Percentiles rank a stretch among this genome's conserved stretches.
Evolutionary conservation across 805 yeast genomes (phyloP).

Genomic region (Huiozyma sinensis): DNA sequence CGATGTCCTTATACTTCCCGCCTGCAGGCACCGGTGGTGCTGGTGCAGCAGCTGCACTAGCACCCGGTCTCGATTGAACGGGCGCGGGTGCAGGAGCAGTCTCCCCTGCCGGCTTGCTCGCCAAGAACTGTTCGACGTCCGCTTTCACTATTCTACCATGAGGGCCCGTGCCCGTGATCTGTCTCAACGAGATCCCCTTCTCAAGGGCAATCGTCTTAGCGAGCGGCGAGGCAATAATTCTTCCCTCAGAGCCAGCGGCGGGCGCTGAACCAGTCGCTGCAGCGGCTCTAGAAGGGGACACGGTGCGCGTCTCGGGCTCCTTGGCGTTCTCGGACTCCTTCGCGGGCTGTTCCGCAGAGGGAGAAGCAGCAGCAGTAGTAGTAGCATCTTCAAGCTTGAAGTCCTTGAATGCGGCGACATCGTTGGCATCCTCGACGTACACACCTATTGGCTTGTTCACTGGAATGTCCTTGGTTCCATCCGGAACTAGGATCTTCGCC

Average conservation of each 20-base stretch:
- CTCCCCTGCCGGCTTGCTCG: constrained; percentile 15
- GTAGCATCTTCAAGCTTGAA: constrained; percentile 72
- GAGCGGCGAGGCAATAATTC: constrained; percentile 88
- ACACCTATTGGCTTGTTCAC: constrained; percentile 96
- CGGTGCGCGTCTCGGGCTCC: background rate
- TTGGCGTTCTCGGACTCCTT: constrained; percentile 25
- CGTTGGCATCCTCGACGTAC: constrained; percentile 76
- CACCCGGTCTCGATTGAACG: constrained; percentile 33
- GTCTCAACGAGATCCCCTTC: constrained; percentile 77
- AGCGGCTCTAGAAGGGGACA: background rate
- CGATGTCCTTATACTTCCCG: constrained; percentile 66
- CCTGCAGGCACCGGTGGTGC: constrained; percentile 38
- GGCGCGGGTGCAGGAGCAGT: constrained; percentile 32
- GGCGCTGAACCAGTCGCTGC: constrained; percentile 7
- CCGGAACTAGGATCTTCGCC: constrained; percentile 76
- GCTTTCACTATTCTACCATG: constrained; percentile 85
- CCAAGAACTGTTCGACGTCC: constrained; percentile 69
- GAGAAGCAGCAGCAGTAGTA: constrained; percentile 10
- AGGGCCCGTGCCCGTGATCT: constrained; percentile 88
- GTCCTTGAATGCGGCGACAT: constrained; percentile 78
- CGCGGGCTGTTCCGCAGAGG: constrained; percentile 33
- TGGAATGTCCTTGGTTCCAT: constrained; percentile 81
- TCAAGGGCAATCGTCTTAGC: constrained; percentile 92
- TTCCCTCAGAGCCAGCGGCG: constrained; percentile 31
- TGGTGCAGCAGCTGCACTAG: constrained; percentile 27